phyloP scores from a whole-genome alignment of 768 basidiomycete species.

The Suillus luteus region DNA sequence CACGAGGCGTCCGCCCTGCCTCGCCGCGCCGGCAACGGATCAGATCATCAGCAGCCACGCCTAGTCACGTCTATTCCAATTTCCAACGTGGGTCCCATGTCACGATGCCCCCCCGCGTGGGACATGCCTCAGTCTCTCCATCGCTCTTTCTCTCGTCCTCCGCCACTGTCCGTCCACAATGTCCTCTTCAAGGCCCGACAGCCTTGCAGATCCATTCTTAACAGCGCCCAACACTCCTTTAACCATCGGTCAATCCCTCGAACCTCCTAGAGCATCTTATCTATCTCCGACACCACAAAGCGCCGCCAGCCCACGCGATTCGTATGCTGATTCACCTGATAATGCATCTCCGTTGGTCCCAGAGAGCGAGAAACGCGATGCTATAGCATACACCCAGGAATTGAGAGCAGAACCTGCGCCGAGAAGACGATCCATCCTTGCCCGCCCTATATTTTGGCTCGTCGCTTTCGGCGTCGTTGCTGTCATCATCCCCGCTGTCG shows the following conservation, averaged over 20 bases:
- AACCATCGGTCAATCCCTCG: conserved; percentile 8
- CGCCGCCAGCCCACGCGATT: conserved; percentile 24
- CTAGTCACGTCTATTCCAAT: neutral
- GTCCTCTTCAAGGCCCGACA: conserved; percentile 25
- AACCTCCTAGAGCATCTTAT: conserved; percentile 30
- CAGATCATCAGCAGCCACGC: neutral
- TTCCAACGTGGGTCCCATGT: neutral
- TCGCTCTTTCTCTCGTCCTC: too few species aligned
- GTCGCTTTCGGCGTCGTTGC: conserved; percentile 31
- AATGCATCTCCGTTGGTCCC: conserved; percentile 30
- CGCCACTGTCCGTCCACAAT: neutral
- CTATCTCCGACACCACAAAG: conserved; percentile 25
- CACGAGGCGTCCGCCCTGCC: neutral
- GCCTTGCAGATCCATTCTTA: conserved; percentile 18
- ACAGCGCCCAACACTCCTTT: conserved; percentile 18
- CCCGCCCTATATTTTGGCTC: conserved; percentile 31
- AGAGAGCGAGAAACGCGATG: conserved; percentile 20
- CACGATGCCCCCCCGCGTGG: neutral
- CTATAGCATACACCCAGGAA: conserved; percentile 13
- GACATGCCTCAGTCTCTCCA: neutral
- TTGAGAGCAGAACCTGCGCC: neutral
- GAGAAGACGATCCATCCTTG: conserved; percentile 23
- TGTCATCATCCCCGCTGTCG: conserved; percentile 36
- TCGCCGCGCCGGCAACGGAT: neutral
- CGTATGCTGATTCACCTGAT: conserved; percentile 21